phyloP scores from a whole-genome alignment of 768 basidiomycete species.

The Xanthoconium purpureum region DNA sequence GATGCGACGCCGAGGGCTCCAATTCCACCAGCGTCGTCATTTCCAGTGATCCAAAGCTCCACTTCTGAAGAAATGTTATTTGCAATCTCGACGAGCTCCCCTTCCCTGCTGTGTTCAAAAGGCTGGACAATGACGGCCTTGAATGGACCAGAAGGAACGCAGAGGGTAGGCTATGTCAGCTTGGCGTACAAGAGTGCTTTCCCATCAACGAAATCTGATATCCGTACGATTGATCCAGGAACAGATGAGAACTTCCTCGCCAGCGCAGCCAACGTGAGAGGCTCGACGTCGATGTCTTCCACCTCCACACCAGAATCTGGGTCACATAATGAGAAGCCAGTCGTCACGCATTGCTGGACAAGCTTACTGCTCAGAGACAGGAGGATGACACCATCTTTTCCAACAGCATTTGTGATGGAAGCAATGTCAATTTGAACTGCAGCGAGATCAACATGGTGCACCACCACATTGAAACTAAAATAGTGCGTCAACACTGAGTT shows the following conservation, averaged over 20 bases:
- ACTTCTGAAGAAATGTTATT: constrained; percentile 24
- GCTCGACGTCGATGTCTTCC: constrained; percentile 14
- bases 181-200: constrained; percentile 16
- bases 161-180: constrained; percentile 13
- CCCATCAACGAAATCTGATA: constrained; percentile 9
- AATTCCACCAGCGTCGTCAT: constrained; percentile 30
- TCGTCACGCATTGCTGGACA: not conserved
- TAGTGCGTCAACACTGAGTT: too few relatives aligned
- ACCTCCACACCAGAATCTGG: constrained; percentile 17
- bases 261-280: constrained; percentile 12
- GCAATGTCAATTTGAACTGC: constrained; percentile 18
- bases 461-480: constrained; percentile 8
- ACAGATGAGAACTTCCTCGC: constrained; percentile 10
- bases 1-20: constrained; percentile 30
- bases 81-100: constrained; percentile 26
- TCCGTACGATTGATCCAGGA: constrained; percentile 8
- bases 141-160: constrained; percentile 15
- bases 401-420: constrained; percentile 25
- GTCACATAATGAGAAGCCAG: not conserved
- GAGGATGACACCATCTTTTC: constrained; percentile 20
- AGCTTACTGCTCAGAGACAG: constrained; percentile 22
- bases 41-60: constrained; percentile 30
- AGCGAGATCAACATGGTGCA: constrained; percentile 21
- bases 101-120: constrained; percentile 26
- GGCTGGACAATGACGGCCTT: constrained; percentile 27